phyloP scores from a whole-genome alignment of 108 stramenopile species.

The Seminavis robusta region DNA sequence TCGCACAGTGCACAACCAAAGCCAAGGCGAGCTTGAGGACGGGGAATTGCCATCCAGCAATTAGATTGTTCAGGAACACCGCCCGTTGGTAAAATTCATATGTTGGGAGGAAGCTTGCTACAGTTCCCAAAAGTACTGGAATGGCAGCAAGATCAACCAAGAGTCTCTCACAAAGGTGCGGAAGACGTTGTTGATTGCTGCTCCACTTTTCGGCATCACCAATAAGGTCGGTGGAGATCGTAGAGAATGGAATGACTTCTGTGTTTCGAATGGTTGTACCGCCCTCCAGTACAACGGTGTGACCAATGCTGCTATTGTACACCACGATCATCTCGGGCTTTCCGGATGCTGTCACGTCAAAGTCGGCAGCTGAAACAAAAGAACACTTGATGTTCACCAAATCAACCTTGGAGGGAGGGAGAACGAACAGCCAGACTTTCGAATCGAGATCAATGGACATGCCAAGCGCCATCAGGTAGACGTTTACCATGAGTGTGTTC shows the following conservation, averaged over 20 bases:
- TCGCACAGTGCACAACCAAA: no score
- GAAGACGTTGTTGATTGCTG: no score
- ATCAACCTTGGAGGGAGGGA: slow-evolving; percentile 11
- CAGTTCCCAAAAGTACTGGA: no score
- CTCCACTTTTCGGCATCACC: no score
- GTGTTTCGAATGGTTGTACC: neutral
- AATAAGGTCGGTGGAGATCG: neutral
- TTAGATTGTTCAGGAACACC: no score
- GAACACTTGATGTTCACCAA: slow-evolving; percentile 1
- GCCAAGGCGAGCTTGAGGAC: no score
- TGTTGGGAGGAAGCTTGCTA: no score
- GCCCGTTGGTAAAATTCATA: no score
- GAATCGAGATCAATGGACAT: slow-evolving; percentile 9
- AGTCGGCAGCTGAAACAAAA: slow-evolving; percentile 1
- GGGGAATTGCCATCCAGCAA: no score
- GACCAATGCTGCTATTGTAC: slow-evolving; percentile 10
- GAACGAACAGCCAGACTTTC: neutral
- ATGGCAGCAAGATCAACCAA: no score
- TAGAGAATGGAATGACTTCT: neutral
- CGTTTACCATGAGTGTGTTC: neutral
- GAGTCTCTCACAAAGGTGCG: no score
- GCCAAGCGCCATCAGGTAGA: slow-evolving; percentile 2
- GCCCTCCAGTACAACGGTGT: no score
- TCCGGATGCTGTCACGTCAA: neutral
- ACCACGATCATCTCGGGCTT: neutral